Evolutionary conservation across 345 rosid genomes (phyloP).

Genomic region (Dipteronia dyeriana): DNA sequence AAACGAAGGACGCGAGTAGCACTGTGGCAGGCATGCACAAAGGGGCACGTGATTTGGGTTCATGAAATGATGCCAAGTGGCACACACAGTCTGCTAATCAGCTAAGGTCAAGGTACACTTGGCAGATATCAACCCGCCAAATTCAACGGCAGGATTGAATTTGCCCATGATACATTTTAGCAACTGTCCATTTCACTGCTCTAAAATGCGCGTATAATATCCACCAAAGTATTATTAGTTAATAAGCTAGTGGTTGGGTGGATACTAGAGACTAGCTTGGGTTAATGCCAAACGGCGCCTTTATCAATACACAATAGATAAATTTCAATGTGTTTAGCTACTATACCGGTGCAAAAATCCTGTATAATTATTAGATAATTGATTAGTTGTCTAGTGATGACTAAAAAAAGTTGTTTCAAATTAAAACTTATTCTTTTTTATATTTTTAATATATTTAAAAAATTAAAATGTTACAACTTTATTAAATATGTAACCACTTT

Average conservation of each 20-base stretch:
- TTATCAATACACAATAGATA: background rate
- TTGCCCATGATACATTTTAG: slow-evolving; percentile 20
- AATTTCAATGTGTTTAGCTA: no score
- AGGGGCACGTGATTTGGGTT: slow-evolving; percentile 13
- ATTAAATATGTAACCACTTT: no score
- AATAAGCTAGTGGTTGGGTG: background rate
- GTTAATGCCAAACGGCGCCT: background rate
- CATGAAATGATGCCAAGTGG: slow-evolving; percentile 27
- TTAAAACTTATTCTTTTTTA: no score
- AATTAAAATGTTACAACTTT: no score
- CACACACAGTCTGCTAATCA: slow-evolving; percentile 3
- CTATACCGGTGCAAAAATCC: no score
- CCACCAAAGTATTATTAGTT: background rate
- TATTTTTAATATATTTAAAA: no score
- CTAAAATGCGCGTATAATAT: slow-evolving; percentile 17
- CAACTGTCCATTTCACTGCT: background rate
- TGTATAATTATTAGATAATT: no score
- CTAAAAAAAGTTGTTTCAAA: no score
- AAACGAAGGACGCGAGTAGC: background rate
- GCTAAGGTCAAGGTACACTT: slow-evolving; percentile 16
- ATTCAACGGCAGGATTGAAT: background rate
- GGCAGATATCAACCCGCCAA: slow-evolving; percentile 27
- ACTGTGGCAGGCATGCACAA: slow-evolving; percentile 28
- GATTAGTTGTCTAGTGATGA: no score
- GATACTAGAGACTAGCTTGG: background rate